These are phyloP conservation scores for Yamadazyma siamensis DNA, from an alignment of 1,139 yeast species.

Conservation along the genomic window DNA sequence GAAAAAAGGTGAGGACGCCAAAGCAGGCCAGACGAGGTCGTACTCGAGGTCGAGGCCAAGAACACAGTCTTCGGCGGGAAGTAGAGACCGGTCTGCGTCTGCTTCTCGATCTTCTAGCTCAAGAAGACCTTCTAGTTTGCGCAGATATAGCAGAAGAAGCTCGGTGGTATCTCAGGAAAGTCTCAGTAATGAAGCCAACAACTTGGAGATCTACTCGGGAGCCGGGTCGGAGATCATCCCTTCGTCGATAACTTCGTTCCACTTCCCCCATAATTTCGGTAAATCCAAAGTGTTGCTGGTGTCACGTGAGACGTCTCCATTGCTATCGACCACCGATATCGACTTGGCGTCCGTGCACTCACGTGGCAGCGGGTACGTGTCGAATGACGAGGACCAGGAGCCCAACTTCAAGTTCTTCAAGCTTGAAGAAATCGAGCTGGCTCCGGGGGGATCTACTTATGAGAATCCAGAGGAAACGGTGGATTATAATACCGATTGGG, in stretches of 20 bases:
- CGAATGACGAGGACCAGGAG: constrained; percentile 30
- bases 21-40: not conserved
- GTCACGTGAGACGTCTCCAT: constrained; percentile 39
- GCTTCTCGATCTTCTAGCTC: not conserved
- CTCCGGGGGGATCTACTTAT: constrained; percentile 84
- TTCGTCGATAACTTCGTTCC: constrained; percentile 84
- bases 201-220: constrained; percentile 80
- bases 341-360: constrained; percentile 28
- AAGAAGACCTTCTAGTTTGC: constrained; percentile 2
- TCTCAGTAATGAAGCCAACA: constrained; percentile 44
- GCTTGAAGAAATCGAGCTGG: constrained; percentile 75
- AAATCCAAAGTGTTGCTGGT: constrained; percentile 19
- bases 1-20: constrained; percentile 1
- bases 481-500: constrained; percentile 74
- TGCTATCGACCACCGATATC: constrained; percentile 20
- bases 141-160: constrained; percentile 27
- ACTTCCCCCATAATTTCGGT: constrained; percentile 59
- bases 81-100: not conserved
- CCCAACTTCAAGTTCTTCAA: constrained; percentile 74
- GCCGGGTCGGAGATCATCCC: constrained; percentile 89
- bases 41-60: constrained; percentile 6
- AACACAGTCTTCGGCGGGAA: constrained; percentile 2
- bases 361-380: constrained; percentile 12
- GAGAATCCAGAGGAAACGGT: constrained; percentile 55
- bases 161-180: constrained; percentile 42